phyloP scores from a whole-genome alignment of 495 filamentous ascomycete genomes.

The Podospora comata region DNA sequence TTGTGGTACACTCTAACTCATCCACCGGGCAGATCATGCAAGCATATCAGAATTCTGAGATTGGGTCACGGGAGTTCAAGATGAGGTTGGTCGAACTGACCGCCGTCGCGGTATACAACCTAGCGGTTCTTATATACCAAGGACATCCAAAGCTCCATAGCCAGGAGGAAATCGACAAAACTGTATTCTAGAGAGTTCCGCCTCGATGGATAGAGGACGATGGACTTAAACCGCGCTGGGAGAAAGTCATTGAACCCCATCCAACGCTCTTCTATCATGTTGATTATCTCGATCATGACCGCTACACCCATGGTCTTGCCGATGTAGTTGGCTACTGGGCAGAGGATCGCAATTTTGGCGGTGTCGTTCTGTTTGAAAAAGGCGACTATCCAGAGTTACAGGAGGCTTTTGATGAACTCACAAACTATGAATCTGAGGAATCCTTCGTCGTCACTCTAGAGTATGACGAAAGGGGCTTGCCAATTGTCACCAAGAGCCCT shows the following conservation, averaged over 20 bases:
- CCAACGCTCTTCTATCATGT: conserved; percentile 10
- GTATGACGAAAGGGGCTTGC: neutral
- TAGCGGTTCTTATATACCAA: conserved; percentile 11
- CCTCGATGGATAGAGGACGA: neutral
- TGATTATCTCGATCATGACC: conserved; percentile 9
- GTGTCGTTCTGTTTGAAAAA: conserved; percentile 3
- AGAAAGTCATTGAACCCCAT: neutral
- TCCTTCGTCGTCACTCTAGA: neutral
- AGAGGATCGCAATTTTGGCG: conserved; percentile 13
- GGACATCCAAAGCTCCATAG: conserved; percentile 9
- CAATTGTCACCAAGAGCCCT: neutral
- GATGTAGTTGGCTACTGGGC: conserved; percentile 19
- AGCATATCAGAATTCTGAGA: neutral
- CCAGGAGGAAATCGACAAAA: conserved; percentile 10
- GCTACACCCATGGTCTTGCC: conserved; percentile 7
- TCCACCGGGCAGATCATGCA: conserved; percentile 4
- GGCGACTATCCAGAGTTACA: conserved; percentile 11
- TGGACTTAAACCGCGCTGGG: neutral
- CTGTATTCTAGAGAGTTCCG: conserved; percentile 7
- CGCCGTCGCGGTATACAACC: conserved; percentile 4
- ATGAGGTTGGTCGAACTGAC: conserved; percentile 13
- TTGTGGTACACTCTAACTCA: neutral
- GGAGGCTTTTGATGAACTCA: neutral
- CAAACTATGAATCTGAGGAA: neutral
- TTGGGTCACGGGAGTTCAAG: conserved; percentile 12